phyloP scores from a whole-genome alignment of 208 protist species.

The Crithidia thermophila region DNA sequence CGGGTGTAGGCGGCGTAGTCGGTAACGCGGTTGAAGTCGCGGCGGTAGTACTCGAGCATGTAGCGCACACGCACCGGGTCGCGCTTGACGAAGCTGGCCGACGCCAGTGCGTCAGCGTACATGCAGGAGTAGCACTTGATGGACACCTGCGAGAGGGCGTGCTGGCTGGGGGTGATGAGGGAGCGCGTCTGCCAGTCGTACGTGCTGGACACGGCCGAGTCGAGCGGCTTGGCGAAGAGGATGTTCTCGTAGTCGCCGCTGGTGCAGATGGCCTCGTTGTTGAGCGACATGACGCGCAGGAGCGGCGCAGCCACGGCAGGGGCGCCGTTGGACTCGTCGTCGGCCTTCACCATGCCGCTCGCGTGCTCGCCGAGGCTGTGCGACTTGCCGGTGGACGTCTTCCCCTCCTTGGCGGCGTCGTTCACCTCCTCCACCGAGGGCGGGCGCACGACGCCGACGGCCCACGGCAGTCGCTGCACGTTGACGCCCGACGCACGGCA shows the following conservation, averaged over 20 bases:
- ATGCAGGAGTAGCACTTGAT: slow-evolving; percentile 75
- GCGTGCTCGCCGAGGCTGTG: slow-evolving; percentile 64
- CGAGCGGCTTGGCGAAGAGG: slow-evolving; percentile 27
- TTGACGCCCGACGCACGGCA: slow-evolving; percentile 46
- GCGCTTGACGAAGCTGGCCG: slow-evolving; percentile 59
- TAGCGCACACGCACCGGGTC: slow-evolving; percentile 47
- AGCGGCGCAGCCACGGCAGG: slow-evolving; percentile 26
- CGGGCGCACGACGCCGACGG: slow-evolving; percentile 54
- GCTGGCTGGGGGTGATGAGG: slow-evolving; percentile 36
- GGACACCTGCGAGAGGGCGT: slow-evolving; percentile 53
- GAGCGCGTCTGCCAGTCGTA: slow-evolving; percentile 41
- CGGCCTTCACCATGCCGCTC: slow-evolving; percentile 9
- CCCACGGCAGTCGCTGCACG: slow-evolving; percentile 42
- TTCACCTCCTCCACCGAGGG: slow-evolving; percentile 46
- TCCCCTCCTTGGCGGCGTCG: slow-evolving; percentile 16
- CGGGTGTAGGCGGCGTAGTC: slow-evolving; percentile 68
- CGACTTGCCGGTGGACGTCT: slow-evolving; percentile 40
- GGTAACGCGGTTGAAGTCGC: slow-evolving; percentile 47
- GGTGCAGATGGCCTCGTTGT: slow-evolving; percentile 64
- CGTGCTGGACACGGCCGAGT: slow-evolving; percentile 43
- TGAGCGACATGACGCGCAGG: slow-evolving; percentile 56
- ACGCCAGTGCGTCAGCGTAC: slow-evolving; percentile 77
- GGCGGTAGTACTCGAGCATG: slow-evolving; percentile 63
- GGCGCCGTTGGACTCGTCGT: slow-evolving; percentile 29
- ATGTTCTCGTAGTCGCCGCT: slow-evolving; percentile 73